phyloP scores from a whole-genome alignment of 2,329 filamentous ascomycete genomes.

The Nemania sp. region DNA sequence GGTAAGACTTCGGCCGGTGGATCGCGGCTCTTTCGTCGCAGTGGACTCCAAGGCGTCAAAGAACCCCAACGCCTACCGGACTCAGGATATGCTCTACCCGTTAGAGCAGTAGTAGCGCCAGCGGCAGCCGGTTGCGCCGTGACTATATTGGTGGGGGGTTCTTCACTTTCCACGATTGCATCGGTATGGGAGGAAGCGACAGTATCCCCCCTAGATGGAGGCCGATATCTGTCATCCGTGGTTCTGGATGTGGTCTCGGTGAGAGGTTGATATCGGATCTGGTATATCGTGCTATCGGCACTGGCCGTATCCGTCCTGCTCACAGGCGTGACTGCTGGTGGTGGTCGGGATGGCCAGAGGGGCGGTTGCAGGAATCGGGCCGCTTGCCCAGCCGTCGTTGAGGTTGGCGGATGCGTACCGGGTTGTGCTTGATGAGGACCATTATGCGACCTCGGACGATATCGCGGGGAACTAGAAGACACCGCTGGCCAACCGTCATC shows the following conservation, averaged over 20 bases:
- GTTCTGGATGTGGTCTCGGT: constrained; percentile 56
- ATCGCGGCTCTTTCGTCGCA: constrained; percentile 32
- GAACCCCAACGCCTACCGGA: constrained; percentile 28
- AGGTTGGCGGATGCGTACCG: constrained; percentile 26
- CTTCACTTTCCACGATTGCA: constrained; percentile 24
- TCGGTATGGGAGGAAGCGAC: constrained; percentile 34
- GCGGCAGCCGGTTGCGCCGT: constrained; percentile 18
- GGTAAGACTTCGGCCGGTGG: constrained; percentile 42
- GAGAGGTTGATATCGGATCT: constrained; percentile 63
- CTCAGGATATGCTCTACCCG: constrained; percentile 16
- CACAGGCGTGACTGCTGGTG: constrained; percentile 59
- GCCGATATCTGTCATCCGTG: constrained; percentile 46
- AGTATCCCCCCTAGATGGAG: constrained; percentile 45
- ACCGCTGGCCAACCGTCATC: constrained; percentile 48
- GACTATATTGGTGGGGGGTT: constrained; percentile 18
- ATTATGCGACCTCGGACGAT: constrained; percentile 40
- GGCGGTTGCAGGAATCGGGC: constrained; percentile 52
- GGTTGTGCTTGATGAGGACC: constrained; percentile 28
- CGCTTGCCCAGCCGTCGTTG: constrained; percentile 34
- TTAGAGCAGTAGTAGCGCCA: constrained; percentile 1
- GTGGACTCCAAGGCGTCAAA: constrained; percentile 30
- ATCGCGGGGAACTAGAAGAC: constrained; percentile 47
- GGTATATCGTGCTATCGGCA: constrained; percentile 67
- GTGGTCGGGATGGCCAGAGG: constrained; percentile 60
- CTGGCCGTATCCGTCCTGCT: constrained; percentile 67